A percentile compares a stretch with the other conserved stretches of the same genome.
phyloP scores from a whole-genome alignment of 306 rosid genomes.

The Pyrus betulifolia region DNA sequence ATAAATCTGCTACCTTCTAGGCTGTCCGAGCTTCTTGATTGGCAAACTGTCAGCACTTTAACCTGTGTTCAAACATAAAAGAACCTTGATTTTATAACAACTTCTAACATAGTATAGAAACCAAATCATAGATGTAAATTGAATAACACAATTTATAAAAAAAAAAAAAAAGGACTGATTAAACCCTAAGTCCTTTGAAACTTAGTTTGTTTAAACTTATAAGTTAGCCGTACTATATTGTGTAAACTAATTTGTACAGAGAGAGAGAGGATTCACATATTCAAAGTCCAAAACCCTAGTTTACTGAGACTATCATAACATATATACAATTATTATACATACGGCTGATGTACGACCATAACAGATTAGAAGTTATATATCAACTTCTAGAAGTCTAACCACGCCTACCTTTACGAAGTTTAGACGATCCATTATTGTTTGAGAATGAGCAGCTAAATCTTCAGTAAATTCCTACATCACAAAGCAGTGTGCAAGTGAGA shows the following conservation, averaged over 20 bases:
- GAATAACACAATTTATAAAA: background rate
- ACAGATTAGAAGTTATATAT: background rate
- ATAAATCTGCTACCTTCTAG: constrained; percentile 43
- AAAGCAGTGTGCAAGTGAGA: background rate
- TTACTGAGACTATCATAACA: background rate
- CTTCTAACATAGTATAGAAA: constrained; percentile 12
- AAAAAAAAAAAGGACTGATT: background rate
- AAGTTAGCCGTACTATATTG: no score
- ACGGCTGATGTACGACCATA: background rate
- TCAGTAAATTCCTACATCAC: constrained; percentile 75
- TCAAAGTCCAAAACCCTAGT: background rate
- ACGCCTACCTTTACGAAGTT: constrained; percentile 63
- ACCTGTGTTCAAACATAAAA: constrained; percentile 52
- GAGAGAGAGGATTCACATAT: background rate
- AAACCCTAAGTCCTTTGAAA: background rate
- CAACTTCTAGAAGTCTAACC: background rate
- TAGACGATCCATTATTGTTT: constrained; percentile 51
- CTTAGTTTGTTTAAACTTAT: no score
- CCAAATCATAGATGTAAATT: background rate
- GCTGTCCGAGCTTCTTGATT: constrained; percentile 41
- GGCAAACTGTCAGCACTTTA: constrained; percentile 79
- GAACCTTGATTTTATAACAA: constrained; percentile 7
- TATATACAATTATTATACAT: background rate
- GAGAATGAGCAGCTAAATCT: constrained; percentile 75
- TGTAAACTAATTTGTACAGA: background rate